Base-by-base conservation (phyloP, 495 filamentous ascomycete genomes). In the Neurospora discreta region DNA sequence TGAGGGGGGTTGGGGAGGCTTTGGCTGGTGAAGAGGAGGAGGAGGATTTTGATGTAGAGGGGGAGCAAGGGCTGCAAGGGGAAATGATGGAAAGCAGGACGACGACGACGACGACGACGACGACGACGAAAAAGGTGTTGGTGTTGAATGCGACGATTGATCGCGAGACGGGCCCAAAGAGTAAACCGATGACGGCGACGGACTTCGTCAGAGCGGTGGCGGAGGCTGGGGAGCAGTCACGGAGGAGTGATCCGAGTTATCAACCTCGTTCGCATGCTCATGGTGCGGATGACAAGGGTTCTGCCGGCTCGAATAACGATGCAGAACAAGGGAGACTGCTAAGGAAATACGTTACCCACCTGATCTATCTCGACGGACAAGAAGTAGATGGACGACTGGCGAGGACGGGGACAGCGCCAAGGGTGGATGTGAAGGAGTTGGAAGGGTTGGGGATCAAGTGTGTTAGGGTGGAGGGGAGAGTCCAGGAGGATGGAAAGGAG, bases 61-160 rank as follows among this genome's bases (percentile, higher is more conserved):
- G 38, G 38, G 38, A 39, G 38, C 7, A 9, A 38, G 8, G 5
- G 44, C 33, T 33, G 4, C 30, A 52, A 5, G 20, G 5, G 10
- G 46, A 33, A 33, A 33, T 4, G 3, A 26, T 10, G 43, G 71
- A 20, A 11, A 13, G 33, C 81, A 81, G 3, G 84, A 89, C 0
- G 36, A 38, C 1, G 38, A 39, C 3, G 36, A 38, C 3, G 5
- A 7, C 36, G 5, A 7, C 3, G 36, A 38, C 36, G 7, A 38
- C 33, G 6, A 38, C 36, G 8, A 78, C 86, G 4, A 88, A 90
- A 72, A 97, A 95, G 80, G 91, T 98, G 46, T 79, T 98, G 16
- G 91, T 98, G 16, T 78, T 98, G 5, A 98, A 98, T 74, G 90
- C 92, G 5, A 90, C 84, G 11, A 80, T 91, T 2, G 95, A 98